Evolutionary conservation across 2,329 filamentous ascomycete genomes (phyloP), one percentile per base, ranked within the genome.

Genomic region (Pestalotiopsis sp.): DNA sequence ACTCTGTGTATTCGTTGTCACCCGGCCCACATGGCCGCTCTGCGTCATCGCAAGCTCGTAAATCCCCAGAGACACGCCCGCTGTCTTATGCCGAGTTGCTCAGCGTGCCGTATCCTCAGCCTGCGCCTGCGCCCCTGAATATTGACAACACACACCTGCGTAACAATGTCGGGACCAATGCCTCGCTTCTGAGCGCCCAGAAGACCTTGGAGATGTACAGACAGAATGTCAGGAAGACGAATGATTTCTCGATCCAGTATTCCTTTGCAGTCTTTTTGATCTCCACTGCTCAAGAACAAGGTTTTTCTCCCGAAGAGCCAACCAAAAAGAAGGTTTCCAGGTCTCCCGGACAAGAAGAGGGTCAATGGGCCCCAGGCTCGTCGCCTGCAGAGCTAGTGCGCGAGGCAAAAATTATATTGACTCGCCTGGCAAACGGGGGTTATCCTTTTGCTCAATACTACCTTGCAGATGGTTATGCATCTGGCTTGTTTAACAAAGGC

Each of bases 391-490:
- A 94, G 72, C 84, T 98, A 70, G 84, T 97, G 61, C 90, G 90
- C 45, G 96, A 99, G 85, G 95, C 96, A 69, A 93, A 94, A 77
- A 90, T 91, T 70, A 98, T 98, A 75, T 84, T 99, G 59, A 94
- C 97, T 81, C 92, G 91, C 71, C 86, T 98, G 65, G 88, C 95
- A 20, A 95, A 95, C 81, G 91, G 90, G 69, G 94, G 94, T 61
- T 98, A 98, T 79, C 96, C 96, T 1, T 98, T 98, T 80, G 96
- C 96, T 3, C 96, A 99, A 80, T 99, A 99, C 82, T 98, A 98
- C 79, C 89, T 99, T 13, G 96, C 91, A 23, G 96, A 99, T 78
- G 96, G 96, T 1, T 97, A 94, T 78, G 94, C 94, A 2, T 98
- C 95, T 5, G 96, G 96, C 0, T 85, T 99, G 27, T 98, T 99